Conservation (phyloP, 352 stramenopile species). For the Globisporangium paddicum region DNA sequence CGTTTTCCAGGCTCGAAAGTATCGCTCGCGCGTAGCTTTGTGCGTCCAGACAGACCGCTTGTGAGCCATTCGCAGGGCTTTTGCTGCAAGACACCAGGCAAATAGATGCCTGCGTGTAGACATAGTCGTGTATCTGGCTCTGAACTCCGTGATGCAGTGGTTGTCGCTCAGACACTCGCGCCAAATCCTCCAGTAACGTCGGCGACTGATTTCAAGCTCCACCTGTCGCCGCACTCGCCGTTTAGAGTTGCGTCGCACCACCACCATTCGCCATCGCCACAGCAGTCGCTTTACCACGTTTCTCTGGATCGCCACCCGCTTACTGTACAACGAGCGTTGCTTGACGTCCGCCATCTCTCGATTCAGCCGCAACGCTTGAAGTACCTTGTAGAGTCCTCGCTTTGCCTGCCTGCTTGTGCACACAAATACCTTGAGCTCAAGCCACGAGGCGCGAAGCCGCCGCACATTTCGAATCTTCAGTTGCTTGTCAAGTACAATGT, state of each 20-base stretch:
- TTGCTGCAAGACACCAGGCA: conserved; percentile 16
- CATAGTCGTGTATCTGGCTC: not conserved
- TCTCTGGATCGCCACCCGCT: not conserved
- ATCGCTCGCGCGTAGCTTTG: not conserved
- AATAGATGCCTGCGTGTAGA: conserved; percentile 12
- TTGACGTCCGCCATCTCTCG: not conserved
- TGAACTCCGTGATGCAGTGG: conserved; percentile 1
- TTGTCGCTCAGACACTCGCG: not conserved
- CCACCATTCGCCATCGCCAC: not conserved
- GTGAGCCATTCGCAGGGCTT: conserved; percentile 15
- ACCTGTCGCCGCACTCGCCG: not conserved
- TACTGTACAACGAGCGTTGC: not conserved
- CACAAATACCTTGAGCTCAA: conserved; percentile 3
- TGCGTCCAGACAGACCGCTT: not conserved
- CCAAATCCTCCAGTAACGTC: conserved; percentile 14
- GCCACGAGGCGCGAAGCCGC: not conserved
- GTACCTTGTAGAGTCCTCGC: not conserved
- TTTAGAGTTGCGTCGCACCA: not conserved
- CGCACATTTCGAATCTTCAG: not conserved
- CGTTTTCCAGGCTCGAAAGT: conserved; percentile 4
- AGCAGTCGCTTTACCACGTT: not conserved
- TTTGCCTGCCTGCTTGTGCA: not conserved
- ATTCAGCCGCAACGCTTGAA: not conserved
- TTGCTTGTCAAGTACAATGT: not conserved
- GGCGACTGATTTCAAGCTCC: conserved; percentile 3